Conservation (phyloP, 371 early-diverging fungal genomes). For the Mortierella sp. region DNA sequence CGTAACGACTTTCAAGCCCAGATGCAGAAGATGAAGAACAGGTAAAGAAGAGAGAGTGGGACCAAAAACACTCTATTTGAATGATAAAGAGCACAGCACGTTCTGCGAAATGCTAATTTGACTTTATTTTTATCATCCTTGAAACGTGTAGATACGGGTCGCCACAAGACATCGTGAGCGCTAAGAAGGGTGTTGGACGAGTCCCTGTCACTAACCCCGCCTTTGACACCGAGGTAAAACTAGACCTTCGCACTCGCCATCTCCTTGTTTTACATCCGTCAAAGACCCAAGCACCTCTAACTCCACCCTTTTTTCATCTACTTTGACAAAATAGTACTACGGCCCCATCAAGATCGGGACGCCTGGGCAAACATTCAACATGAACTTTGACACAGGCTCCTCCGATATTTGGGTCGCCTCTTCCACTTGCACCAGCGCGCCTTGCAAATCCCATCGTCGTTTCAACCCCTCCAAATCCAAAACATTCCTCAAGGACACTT, state of each 20-base stretch:
- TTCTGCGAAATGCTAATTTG: no score
- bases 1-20: neutral
- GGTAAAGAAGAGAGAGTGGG: neutral
- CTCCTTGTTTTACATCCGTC: neutral
- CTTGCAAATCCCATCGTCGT: neutral
- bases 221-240: neutral
- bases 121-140: neutral
- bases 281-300: neutral
- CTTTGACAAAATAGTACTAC: conserved; percentile 59
- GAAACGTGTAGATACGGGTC: neutral
- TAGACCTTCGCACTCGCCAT: neutral
- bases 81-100: neutral
- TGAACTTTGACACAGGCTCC: conserved; percentile 83
- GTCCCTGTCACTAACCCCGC: neutral
- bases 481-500: neutral
- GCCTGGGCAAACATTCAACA: conserved; percentile 68
- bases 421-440: neutral
- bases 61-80: no score
- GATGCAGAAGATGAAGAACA: conserved; percentile 5
- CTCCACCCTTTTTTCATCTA: neutral
- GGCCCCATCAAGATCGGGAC: conserved; percentile 71
- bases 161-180: neutral
- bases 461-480: neutral
- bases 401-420: conserved; percentile 72
- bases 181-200: neutral